Evolutionary conservation across 345 rosid genomes (phyloP).

Genomic region (Eucalyptus pumila): DNA sequence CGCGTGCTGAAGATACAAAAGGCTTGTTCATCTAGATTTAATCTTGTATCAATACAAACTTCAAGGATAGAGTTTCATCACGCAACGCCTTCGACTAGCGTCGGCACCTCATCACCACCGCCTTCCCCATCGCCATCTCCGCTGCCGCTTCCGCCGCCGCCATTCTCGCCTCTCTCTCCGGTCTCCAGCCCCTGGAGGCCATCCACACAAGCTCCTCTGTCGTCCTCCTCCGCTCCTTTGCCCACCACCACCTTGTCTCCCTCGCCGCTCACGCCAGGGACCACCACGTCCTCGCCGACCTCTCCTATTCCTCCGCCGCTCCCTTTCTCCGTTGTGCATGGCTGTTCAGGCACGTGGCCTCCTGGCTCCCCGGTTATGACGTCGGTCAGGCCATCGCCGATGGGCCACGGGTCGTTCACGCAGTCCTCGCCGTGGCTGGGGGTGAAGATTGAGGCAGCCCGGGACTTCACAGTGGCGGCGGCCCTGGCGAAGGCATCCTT

Average conservation of each 20-base stretch:
- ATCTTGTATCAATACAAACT: neutral
- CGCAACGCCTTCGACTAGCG: conserved; percentile 22
- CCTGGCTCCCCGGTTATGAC: conserved; percentile 1
- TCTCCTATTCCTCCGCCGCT: neutral
- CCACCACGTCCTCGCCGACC: conserved; percentile 3
- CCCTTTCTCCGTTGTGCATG: conserved; percentile 12
- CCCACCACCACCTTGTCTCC: neutral
- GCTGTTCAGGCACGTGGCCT: neutral
- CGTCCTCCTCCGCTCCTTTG: neutral
- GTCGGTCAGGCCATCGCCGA: neutral
- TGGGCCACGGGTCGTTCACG: neutral
- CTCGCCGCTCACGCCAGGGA: neutral
- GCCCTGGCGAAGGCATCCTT: conserved; percentile 51
- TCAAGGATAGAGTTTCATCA: neutral
- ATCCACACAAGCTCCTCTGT: conserved; percentile 8
- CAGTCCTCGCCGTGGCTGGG: conserved; percentile 5
- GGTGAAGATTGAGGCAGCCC: conserved; percentile 33
- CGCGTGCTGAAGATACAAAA: neutral
- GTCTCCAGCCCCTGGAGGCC: conserved; percentile 14
- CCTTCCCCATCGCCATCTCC: neutral
- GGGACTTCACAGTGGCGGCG: conserved; percentile 39
- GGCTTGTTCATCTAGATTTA: neutral
- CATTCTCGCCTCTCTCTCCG: neutral
- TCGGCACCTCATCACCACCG: conserved; percentile 3
- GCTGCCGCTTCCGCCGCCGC: neutral